Evolutionary conservation across 1,284 basidiomycete genomes (phyloP), one percentile per base, ranked within the genome.

Genomic region (Coniferiporia weirii): DNA sequence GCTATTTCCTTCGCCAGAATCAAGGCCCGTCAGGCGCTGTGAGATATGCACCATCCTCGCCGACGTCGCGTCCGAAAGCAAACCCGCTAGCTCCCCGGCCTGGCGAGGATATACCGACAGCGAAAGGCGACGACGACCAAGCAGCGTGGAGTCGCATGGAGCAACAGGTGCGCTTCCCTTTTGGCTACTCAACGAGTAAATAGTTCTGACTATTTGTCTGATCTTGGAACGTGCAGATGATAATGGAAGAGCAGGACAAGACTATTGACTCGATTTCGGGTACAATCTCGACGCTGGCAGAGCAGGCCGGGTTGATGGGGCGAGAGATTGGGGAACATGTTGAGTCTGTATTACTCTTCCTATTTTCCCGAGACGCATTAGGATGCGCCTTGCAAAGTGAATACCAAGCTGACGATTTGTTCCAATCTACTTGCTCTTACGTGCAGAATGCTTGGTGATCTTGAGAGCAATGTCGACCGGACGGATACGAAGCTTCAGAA

Each of bases 261-360:
- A 89, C 93, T 0, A 85, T 97, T 61, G 85, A 88, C 48, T 82
- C 87, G 0, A 95, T 97, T 66, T 82, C 88, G 0, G 92, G 93
- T 0, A 93, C 94, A 0, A 71, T 97, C 46, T 83, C 70, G 57
- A 93, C 86, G 1, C 75, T 97, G 12, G 85, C 88, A 0, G 85
- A 91, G 64, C 95, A 97, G 73, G 94, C 94, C 0, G 90, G 89
- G 4, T 74, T 96, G 46, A 96, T 97, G 82, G 94, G 94, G 0
- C 84, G 83, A 54, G 94, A 97, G 70, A 91, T 96, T 49, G 76
- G 71, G 4, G 92, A 95, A 70, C 94, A 96, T 65, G 90, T 87
- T 65, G 91, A 92, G 94, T 95, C 64, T 60, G 85, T 72, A 56
- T 60, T 20, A 17, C 17, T 22, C 13, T 38, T 40, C 8, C 43